Conservation (phyloP, 2,329 filamentous ascomycete genomes). For the Sphaceloma murrayae region DNA sequence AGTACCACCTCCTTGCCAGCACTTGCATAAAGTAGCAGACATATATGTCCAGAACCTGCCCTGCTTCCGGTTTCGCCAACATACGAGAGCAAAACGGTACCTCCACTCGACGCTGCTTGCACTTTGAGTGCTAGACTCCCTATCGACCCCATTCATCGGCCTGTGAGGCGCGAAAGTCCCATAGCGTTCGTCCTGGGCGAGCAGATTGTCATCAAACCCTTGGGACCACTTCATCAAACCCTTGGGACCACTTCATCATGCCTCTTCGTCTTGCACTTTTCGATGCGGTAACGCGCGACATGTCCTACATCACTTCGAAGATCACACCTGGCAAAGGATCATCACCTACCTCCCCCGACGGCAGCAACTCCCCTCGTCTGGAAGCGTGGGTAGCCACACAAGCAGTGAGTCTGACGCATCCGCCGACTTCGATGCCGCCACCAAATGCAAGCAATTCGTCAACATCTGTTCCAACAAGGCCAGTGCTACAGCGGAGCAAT, state of each 20-base stretch:
- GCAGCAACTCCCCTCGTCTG: constrained; percentile 6
- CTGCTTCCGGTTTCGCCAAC: too few relatives aligned
- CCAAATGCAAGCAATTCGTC: background rate
- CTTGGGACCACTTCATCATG: background rate
- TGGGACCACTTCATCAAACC: too few relatives aligned
- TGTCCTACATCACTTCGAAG: constrained; percentile 11
- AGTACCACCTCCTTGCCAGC: constrained; percentile 1
- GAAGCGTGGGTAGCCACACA: constrained; percentile 7
- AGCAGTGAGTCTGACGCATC: background rate
- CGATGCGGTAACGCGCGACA: constrained; percentile 13
- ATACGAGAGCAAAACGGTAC: background rate
- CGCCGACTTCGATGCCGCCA: background rate
- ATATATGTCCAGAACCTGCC: background rate
- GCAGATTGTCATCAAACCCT: too few relatives aligned
- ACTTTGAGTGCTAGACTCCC: too few relatives aligned
- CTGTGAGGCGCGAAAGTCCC: too few relatives aligned
- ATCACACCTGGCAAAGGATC: constrained; percentile 5
- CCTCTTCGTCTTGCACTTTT: constrained; percentile 4
- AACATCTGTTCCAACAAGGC: background rate
- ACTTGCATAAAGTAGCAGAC: background rate
- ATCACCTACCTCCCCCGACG: constrained; percentile 10
- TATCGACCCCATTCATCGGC: too few relatives aligned
- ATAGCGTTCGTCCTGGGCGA: too few relatives aligned
- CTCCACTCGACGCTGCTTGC: background rate
- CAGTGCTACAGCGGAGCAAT: constrained; percentile 2